Percentiles rank a stretch among this genome's conserved stretches.
Conservation (phyloP, 116 monocot genomes). For the Cymodocea nodosa region DNA sequence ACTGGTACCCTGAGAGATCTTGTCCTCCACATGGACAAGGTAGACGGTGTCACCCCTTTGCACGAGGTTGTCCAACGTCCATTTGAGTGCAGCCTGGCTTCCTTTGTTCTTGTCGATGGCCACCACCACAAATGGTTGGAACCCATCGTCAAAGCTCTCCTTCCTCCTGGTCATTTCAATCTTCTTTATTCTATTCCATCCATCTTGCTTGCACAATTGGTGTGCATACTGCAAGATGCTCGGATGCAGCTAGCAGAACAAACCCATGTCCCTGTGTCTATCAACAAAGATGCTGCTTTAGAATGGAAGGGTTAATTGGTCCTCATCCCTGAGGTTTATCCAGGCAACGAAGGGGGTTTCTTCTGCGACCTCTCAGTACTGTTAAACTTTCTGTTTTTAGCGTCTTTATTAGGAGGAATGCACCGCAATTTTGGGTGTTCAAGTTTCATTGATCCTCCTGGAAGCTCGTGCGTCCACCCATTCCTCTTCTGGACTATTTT, state of each 20-base stretch:
- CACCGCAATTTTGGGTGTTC: background rate
- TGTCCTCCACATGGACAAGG: constrained; percentile 34
- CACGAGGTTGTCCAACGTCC: constrained; percentile 29
- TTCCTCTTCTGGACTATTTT: background rate
- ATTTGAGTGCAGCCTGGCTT: constrained; percentile 34
- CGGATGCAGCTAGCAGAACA: too few relatives aligned
- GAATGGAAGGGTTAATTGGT: too few relatives aligned
- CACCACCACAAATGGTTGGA: constrained; percentile 10
- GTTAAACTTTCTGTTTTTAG: background rate
- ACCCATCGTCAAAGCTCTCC: background rate
- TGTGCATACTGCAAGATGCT: too few relatives aligned
- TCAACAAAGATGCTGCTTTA: too few relatives aligned
- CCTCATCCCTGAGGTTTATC: too few relatives aligned
- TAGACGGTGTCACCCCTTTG: constrained; percentile 23
- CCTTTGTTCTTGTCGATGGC: constrained; percentile 35
- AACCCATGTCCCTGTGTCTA: too few relatives aligned
- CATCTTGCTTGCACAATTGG: background rate
- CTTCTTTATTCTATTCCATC: background rate
- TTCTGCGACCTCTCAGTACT: too few relatives aligned
- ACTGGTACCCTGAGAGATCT: background rate
- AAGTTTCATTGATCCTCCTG: background rate
- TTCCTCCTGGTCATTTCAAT: background rate
- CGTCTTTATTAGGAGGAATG: background rate
- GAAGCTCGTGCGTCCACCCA: background rate
- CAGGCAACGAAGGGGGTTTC: too few relatives aligned